Base-by-base conservation (phyloP, 2,329 filamentous ascomycete genomes). In the Bipolaris bicolor region DNA sequence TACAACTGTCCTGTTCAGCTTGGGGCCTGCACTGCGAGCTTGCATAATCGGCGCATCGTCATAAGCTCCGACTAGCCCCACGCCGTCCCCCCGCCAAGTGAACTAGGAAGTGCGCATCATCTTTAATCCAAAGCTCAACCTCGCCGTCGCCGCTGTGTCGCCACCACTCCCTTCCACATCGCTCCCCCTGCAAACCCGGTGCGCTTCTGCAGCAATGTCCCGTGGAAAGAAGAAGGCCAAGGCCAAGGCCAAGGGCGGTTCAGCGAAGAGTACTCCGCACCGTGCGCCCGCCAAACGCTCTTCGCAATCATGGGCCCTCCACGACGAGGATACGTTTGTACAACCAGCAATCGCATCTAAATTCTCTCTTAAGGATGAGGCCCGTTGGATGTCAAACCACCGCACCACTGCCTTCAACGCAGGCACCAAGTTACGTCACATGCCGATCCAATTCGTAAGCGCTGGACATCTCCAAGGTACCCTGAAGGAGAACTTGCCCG, bases 371-470 rank as follows among this genome's bases (percentile, higher is more conserved):
- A 78, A 80, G 61, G 82, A 88, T 62, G 85, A 86, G 73, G 85
- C 84, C 34, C 80, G 79, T 20, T 86, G 85, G 65, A 86, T 84
- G 11, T 83, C 82, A 67, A 78, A 75, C 16, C 81, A 84, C 63
- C 76, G 77, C 39, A 77, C 76, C 29, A 71, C 77, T 44, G 72
- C 72, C 44, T 82, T 81, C 73, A 78, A 80, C 53, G 72, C 79
- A 3, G 79, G 80, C 58, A 74, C 77, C 48, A 81, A 81, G 61
- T 77, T 89, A 48, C 81, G 87, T 57, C 76, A 88, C 64, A 79
- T 82, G 52, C 77, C 78, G 22, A 80, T 90, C 49, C 71, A 76
- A 1, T 90, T 90, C 68, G 81, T 90, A 58, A 87, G 84, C 68
- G 86, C 85, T 33, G 85, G 85, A 20, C 76, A 64, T 20, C 65